Evolutionary conservation across 2,329 filamentous ascomycete genomes (phyloP).

Genomic region (Sordariomycetes sp.): DNA sequence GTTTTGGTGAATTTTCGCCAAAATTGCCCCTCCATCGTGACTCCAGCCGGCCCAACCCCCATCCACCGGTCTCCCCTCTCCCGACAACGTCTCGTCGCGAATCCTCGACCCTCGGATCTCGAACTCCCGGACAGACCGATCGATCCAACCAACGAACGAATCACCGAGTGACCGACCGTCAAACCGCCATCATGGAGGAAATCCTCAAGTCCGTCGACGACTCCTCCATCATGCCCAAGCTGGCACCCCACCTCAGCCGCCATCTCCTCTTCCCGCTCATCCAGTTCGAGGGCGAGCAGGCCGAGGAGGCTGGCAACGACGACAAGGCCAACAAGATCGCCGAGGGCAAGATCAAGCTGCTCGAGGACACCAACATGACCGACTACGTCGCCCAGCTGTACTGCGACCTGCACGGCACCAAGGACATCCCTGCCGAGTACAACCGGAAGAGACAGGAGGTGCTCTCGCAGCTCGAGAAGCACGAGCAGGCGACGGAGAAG

Average conservation of each 20-base stretch:
- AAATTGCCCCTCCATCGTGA: constrained; percentile 29
- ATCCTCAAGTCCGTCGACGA: constrained; percentile 49
- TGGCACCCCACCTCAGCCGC: constrained; percentile 87
- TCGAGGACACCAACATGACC: constrained; percentile 98
- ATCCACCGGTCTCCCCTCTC: constrained; percentile 1
- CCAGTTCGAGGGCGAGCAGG: constrained; percentile 78
- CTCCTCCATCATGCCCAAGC: constrained; percentile 76
- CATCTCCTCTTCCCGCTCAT: constrained; percentile 95
- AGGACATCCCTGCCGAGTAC: constrained; percentile 75
- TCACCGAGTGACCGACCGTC: background rate
- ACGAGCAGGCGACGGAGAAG: constrained; percentile 80
- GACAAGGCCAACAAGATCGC: constrained; percentile 59
- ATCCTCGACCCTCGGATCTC: constrained; percentile 3
- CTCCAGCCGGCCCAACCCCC: background rate
- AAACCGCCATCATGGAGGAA: constrained; percentile 25
- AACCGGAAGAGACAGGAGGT: constrained; percentile 84
- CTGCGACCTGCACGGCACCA: constrained; percentile 76
- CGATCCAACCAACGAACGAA: background rate
- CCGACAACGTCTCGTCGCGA: constrained; percentile 1
- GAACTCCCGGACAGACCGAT: background rate
- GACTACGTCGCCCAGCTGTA: constrained; percentile 93
- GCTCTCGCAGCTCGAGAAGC: constrained; percentile 70
- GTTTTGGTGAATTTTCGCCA: constrained; percentile 31
- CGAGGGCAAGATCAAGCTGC: constrained; percentile 82
- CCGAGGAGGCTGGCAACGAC: constrained; percentile 61